Evolutionary conservation across 75 land plant genomes (phyloP).

Genomic region (Isoetes taiwanensis): DNA sequence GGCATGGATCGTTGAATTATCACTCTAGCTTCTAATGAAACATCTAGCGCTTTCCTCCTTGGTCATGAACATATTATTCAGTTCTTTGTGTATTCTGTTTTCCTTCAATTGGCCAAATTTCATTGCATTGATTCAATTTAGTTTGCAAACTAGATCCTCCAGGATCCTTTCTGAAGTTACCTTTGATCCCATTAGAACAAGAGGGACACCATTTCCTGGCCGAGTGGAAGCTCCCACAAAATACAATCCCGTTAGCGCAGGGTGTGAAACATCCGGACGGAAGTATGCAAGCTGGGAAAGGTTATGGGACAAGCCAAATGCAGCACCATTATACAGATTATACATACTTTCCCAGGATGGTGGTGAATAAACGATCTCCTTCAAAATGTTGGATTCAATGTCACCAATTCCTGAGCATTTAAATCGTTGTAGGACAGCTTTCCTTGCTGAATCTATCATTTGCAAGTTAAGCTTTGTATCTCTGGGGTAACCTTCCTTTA

Average conservation of each 20-base stretch:
- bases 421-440: neutral
- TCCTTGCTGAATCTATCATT: neutral
- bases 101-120: no score
- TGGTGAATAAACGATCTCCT: neutral
- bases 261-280: neutral
- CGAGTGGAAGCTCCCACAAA: neutral
- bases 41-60: no score
- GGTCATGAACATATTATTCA: no score
- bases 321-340: constrained; percentile 4
- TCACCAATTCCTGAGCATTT: neutral
- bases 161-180: neutral
- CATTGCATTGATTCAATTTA: no score
- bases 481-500: neutral
- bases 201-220: constrained; percentile 6
- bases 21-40: no score
- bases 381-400: neutral
- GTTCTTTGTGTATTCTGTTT: no score
- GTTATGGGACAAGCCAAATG: neutral
- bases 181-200: constrained; percentile 1
- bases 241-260: neutral
- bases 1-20: no score
- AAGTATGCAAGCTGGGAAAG: neutral
- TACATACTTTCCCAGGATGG: neutral
- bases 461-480: neutral
- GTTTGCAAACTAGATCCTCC: no score